Conservation (phyloP, 768 basidiomycete genomes). For the Dacryopinax spathularia region DNA sequence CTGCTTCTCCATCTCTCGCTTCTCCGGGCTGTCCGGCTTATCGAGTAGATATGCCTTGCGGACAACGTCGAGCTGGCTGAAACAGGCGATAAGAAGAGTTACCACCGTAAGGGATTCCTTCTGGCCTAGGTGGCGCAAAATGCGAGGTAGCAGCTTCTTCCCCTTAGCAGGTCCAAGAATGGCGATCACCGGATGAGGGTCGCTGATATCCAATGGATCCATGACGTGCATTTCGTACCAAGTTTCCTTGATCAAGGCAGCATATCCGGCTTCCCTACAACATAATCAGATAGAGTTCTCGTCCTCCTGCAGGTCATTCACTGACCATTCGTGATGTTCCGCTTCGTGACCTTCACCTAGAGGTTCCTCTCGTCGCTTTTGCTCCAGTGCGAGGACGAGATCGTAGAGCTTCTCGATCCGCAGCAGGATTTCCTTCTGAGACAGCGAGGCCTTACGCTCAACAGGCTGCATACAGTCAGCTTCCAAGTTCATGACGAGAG, state of each 20-base stretch:
- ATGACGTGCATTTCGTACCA: slow-evolving; percentile 78
- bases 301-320: neutral
- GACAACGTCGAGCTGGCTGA: slow-evolving; percentile 86
- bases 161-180: slow-evolving; percentile 79
- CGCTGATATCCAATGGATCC: slow-evolving; percentile 82
- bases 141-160: slow-evolving; percentile 78
- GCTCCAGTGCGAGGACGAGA: slow-evolving; percentile 67
- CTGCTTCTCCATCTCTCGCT: slow-evolving; percentile 65
- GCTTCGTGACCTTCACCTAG: slow-evolving; percentile 41
- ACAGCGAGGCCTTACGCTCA: slow-evolving; percentile 35
- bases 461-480: slow-evolving; percentile 8
- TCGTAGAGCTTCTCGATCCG: slow-evolving; percentile 80
- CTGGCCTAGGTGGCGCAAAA: slow-evolving; percentile 66
- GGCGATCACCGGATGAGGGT: slow-evolving; percentile 94
- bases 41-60: slow-evolving; percentile 61
- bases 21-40: slow-evolving; percentile 45
- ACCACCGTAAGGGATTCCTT: slow-evolving; percentile 73
- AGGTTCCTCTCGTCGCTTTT: slow-evolving; percentile 67
- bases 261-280: slow-evolving; percentile 30
- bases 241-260: slow-evolving; percentile 46
- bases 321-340: slow-evolving; percentile 5
- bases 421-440: slow-evolving; percentile 59
- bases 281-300: neutral
- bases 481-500: neutral
- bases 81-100: slow-evolving; percentile 86